Percentiles rank a stretch among this genome's conserved stretches.
These are phyloP conservation scores for Ophiocordyceps camponoti-leonardi DNA, from an alignment of 2,329 filamentous ascomycete genomes.

Conservation along the genomic window DNA sequence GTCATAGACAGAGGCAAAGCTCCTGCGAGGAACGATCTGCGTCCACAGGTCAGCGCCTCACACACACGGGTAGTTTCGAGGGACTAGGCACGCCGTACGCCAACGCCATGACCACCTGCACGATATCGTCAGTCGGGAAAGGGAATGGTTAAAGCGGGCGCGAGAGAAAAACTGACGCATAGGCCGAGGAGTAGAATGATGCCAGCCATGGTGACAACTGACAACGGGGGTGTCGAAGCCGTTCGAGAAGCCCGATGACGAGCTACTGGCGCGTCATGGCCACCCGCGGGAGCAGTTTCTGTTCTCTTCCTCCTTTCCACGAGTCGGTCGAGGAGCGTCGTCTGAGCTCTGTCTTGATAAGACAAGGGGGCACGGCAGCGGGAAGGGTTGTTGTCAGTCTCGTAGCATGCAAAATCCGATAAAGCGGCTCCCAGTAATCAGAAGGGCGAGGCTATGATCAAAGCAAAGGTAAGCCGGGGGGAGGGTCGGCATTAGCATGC, in stretches of 20 bases:
- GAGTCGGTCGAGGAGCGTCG: too few relatives aligned
- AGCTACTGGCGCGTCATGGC: background rate
- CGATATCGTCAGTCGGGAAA: background rate
- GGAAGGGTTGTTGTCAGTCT: too few relatives aligned
- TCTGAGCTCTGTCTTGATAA: too few relatives aligned
- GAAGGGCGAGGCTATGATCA: background rate
- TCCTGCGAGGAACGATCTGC: constrained; percentile 82
- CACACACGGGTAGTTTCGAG: background rate
- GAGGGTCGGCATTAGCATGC: background rate
- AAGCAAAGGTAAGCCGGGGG: background rate
- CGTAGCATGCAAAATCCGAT: background rate
- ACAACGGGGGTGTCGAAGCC: background rate
- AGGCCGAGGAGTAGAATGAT: constrained; percentile 22
- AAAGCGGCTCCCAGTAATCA: background rate
- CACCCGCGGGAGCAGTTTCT: background rate
- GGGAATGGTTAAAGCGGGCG: background rate
- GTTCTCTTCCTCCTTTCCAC: too few relatives aligned
- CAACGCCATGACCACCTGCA: constrained; percentile 38
- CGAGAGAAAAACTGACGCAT: constrained; percentile 17
- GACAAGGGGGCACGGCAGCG: too few relatives aligned
- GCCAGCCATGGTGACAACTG: constrained; percentile 17
- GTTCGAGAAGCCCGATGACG: background rate
- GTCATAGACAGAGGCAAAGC: constrained; percentile 78
- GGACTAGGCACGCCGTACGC: constrained; percentile 25
- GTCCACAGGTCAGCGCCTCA: background rate